Conservation (phyloP, 192 early-diverging fungal genomes). For the Podila epicladia region DNA sequence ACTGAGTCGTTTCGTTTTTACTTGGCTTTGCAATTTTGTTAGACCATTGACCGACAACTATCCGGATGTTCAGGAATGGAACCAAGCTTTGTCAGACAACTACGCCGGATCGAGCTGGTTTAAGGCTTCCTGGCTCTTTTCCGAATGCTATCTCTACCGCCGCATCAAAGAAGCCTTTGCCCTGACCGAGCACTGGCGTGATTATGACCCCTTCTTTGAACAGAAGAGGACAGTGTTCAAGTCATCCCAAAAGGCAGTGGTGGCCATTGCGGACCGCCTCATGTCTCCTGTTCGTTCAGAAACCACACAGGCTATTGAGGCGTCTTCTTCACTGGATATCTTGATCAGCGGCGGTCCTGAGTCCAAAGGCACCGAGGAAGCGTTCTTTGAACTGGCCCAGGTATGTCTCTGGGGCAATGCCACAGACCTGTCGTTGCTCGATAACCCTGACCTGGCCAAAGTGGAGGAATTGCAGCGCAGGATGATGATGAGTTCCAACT, state of each 20-base stretch:
- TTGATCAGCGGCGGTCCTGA: slow-evolving; percentile 40
- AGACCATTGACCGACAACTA: slow-evolving; percentile 65
- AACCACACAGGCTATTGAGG: slow-evolving; percentile 11
- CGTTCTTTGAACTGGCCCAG: slow-evolving; percentile 76
- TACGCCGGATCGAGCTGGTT: slow-evolving; percentile 76
- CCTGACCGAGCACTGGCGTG: slow-evolving; percentile 65
- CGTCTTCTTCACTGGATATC: slow-evolving; percentile 26
- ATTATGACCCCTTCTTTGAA: slow-evolving; percentile 77
- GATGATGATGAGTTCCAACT: slow-evolving; percentile 26
- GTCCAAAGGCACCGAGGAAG: slow-evolving; percentile 20
- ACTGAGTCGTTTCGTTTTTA: neutral
- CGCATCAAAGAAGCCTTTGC: slow-evolving; percentile 71
- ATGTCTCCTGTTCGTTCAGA: slow-evolving; percentile 29
- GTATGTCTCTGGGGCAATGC: slow-evolving; percentile 93
- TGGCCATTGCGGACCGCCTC: slow-evolving; percentile 70
- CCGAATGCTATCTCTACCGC: slow-evolving; percentile 88
- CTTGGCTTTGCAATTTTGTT: neutral
- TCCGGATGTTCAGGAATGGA: slow-evolving; percentile 74
- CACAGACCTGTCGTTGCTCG: slow-evolving; percentile 83
- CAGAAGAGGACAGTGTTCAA: slow-evolving; percentile 77
- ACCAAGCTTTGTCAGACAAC: slow-evolving; percentile 61
- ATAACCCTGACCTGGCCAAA: slow-evolving; percentile 71
- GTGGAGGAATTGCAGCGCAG: slow-evolving; percentile 73
- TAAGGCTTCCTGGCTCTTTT: slow-evolving; percentile 80
- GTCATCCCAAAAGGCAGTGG: slow-evolving; percentile 71